Evolutionary conservation across 2,329 filamentous ascomycete genomes (phyloP).

Genomic region (Nemania sp.): DNA sequence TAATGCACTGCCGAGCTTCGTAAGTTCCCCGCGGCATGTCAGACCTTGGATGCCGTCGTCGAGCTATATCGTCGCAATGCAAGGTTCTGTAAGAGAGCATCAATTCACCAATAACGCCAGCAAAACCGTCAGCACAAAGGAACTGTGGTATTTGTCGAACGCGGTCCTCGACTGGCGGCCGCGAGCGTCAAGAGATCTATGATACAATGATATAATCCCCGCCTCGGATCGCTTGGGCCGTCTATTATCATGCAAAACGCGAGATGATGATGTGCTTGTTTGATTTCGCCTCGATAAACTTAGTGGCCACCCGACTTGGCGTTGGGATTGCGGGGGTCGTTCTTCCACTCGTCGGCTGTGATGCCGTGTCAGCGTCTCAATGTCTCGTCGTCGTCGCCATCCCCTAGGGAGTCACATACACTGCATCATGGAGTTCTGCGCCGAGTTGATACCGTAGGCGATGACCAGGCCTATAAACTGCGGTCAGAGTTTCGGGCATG

Average conservation of each 20-base stretch:
- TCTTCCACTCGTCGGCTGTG: conserved; percentile 91
- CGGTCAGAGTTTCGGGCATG: conserved; percentile 10
- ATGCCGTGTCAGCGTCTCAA: conserved; percentile 24
- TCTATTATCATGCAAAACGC: conserved; percentile 38
- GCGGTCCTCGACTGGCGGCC: conserved; percentile 30
- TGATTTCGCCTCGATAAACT: conserved; percentile 28
- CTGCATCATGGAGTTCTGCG: conserved; percentile 75
- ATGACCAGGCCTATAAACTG: conserved; percentile 74
- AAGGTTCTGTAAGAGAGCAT: neutral
- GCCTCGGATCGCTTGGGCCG: conserved; percentile 33
- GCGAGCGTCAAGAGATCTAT: conserved; percentile 39
- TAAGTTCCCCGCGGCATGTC: neutral
- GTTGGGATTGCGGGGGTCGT: conserved; percentile 88
- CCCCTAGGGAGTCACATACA: conserved; percentile 56
- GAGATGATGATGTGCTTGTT: conserved; percentile 20
- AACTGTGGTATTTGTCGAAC: conserved; percentile 27
- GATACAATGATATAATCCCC: conserved; percentile 38
- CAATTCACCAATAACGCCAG: conserved; percentile 3
- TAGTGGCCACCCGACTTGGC: conserved; percentile 54
- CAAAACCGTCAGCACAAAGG: conserved; percentile 20
- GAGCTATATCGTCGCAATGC: neutral
- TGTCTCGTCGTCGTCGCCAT: neutral
- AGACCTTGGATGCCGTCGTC: neutral
- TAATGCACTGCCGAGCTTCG: neutral
- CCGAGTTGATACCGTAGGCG: conserved; percentile 88